Percentiles rank a stretch among this genome's conserved stretches.
These are phyloP conservation scores for Cudoniella acicularis DNA, from an alignment of 495 filamentous ascomycete species.

Conservation along the genomic window DNA sequence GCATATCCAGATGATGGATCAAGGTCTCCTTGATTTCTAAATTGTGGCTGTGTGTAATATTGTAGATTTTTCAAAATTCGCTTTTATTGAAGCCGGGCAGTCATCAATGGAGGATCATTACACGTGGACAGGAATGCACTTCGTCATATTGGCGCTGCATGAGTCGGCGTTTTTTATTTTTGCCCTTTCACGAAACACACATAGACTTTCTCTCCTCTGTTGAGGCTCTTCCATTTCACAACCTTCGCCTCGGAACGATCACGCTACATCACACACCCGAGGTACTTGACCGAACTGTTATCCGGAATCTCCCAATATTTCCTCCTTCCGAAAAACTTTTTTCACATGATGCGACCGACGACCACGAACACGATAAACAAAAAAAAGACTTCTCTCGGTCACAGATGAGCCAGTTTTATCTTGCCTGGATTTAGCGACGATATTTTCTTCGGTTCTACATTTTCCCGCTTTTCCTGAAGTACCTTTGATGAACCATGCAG, in stretches of 20 bases:
- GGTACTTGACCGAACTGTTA: not conserved
- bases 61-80: not conserved
- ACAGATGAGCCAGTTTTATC: not conserved
- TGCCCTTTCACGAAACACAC: not conserved
- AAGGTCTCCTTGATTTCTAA: conserved; percentile 7
- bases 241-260: not conserved
- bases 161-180: not conserved
- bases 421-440: not conserved
- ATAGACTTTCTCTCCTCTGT: not conserved
- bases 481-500: no score
- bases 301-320: not conserved
- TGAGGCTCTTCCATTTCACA: not conserved
- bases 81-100: not conserved
- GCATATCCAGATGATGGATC: conserved; percentile 22
- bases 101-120: not conserved
- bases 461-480: no score
- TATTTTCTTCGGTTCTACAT: no score
- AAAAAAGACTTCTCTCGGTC: not conserved
- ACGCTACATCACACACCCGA: not conserved
- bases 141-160: not conserved
- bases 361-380: not conserved
- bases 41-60: not conserved
- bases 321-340: not conserved
- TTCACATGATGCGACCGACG: not conserved
- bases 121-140: not conserved